These are phyloP conservation scores for Capronia coronata DNA, from an alignment of 2,329 filamentous ascomycete species.

Conservation along the genomic window DNA sequence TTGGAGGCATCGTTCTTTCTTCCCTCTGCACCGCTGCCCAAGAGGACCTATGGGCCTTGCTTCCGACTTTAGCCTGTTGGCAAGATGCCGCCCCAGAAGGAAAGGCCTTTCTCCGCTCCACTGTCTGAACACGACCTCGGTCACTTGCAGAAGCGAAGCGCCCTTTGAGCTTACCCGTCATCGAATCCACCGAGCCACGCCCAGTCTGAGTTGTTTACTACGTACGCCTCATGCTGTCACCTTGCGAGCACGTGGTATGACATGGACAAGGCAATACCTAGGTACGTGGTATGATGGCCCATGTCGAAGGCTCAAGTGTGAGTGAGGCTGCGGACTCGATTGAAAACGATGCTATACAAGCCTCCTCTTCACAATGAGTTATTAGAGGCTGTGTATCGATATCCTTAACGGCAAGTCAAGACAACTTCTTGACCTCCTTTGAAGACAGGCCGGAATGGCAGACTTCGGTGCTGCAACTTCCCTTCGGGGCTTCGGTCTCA, in stretches of 20 bases:
- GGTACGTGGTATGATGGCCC: not conserved
- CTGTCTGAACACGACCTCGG: not conserved
- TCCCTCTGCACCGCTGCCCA: slow-evolving; percentile 18
- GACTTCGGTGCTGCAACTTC: slow-evolving; percentile 9
- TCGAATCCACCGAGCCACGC: not conserved
- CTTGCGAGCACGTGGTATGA: not conserved
- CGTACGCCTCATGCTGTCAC: not conserved
- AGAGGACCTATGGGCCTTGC: slow-evolving; percentile 3
- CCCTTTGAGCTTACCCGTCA: not conserved
- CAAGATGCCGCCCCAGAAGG: not conserved
- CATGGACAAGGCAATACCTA: not conserved
- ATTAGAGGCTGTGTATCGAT: too few species aligned
- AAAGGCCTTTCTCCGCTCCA: not conserved
- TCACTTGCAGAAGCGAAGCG: not conserved
- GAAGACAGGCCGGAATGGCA: not conserved
- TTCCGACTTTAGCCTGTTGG: not conserved
- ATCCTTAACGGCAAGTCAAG: too few species aligned
- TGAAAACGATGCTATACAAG: not conserved
- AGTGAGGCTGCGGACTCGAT: not conserved
- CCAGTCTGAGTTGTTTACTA: not conserved
- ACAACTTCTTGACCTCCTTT: not conserved
- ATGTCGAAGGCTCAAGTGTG: not conserved
- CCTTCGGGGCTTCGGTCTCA: slow-evolving; percentile 8
- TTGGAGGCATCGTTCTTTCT: slow-evolving; percentile 2
- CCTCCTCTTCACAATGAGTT: not conserved